phyloP scores from a whole-genome alignment of 306 rosid genomes.

The Adenanthera pavonina region DNA sequence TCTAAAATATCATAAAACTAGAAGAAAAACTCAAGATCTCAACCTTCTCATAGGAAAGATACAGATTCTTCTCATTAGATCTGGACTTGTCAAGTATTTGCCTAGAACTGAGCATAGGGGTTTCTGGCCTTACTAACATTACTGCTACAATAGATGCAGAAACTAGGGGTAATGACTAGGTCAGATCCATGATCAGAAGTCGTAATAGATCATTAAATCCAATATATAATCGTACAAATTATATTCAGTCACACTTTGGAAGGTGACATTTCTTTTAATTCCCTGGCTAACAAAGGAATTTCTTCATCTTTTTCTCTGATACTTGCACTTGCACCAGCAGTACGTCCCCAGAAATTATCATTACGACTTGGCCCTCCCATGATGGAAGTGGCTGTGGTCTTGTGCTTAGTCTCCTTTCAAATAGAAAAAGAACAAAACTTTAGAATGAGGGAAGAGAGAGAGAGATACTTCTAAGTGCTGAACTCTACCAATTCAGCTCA shows the following conservation, averaged over 20 bases:
- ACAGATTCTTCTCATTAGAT: constrained; percentile 29
- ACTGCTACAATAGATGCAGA: background rate
- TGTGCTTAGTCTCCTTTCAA: constrained; percentile 20
- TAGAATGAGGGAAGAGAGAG: background rate
- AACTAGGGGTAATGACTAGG: constrained; percentile 15
- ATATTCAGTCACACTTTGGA: background rate
- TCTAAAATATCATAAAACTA: too few species aligned
- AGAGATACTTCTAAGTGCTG: background rate
- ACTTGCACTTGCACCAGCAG: constrained; percentile 43
- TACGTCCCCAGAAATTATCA: constrained; percentile 46
- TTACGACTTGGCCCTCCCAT: constrained; percentile 47
- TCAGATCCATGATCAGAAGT: constrained; percentile 20
- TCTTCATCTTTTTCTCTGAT: constrained; percentile 36
- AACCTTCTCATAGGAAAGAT: constrained; percentile 5
- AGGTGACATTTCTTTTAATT: background rate
- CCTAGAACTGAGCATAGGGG: constrained; percentile 7
- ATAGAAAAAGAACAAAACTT: background rate
- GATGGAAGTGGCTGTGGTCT: constrained; percentile 49
- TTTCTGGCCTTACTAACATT: constrained; percentile 5
- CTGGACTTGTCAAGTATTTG: constrained; percentile 8
- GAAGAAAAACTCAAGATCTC: background rate
- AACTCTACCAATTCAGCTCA: background rate
- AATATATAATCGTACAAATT: background rate
- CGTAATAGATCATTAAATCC: background rate
- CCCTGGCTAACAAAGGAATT: constrained; percentile 4